These are phyloP conservation scores for Gracilaria caudata DNA, from an alignment of 23 red algal species.

Conservation along the genomic window DNA sequence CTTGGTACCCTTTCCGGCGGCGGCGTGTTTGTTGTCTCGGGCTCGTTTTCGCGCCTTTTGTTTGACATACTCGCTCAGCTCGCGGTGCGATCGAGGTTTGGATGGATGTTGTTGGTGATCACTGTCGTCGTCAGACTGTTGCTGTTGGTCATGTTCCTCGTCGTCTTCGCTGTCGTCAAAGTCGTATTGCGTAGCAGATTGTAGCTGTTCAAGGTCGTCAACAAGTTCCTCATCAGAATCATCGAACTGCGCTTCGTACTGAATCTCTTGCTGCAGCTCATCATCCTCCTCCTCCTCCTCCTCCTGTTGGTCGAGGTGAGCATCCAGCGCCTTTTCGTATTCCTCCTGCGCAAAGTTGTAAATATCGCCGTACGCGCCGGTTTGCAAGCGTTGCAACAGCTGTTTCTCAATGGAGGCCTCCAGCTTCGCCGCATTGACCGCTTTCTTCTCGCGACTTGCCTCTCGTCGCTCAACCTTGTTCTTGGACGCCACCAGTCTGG, in stretches of 20 bases:
- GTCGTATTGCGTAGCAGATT: constrained; percentile 24
- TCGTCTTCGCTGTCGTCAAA: constrained; percentile 60
- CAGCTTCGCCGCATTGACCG: constrained; percentile 76
- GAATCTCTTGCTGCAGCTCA: constrained; percentile 40
- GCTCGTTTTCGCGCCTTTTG: constrained; percentile 33
- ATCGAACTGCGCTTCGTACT: constrained; percentile 71
- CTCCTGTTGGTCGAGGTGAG: constrained; percentile 58
- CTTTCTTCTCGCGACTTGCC: constrained; percentile 77
- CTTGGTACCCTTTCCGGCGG: constrained; percentile 10
- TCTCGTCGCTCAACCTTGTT: constrained; percentile 90
- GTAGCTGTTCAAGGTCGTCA: constrained; percentile 44
- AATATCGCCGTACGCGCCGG: constrained; percentile 89
- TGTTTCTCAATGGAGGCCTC: constrained; percentile 87
- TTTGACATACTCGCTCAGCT: constrained; percentile 31
- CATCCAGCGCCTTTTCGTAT: constrained; percentile 88
- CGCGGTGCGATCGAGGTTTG: not conserved
- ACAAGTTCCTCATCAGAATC: constrained; percentile 54
- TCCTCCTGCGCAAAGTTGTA: constrained; percentile 90
- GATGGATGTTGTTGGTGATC: not conserved
- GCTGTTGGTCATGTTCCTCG: not conserved
- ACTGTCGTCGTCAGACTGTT: not conserved
- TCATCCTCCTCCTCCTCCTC: constrained; percentile 16
- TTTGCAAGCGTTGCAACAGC: constrained; percentile 76
- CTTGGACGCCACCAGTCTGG: constrained; percentile 79
- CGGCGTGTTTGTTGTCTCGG: not conserved